A percentile compares a stretch with the other conserved stretches of the same genome.
phyloP scores from a whole-genome alignment of 2,329 filamentous ascomycete genomes.

The Fusarium tuaranense region DNA sequence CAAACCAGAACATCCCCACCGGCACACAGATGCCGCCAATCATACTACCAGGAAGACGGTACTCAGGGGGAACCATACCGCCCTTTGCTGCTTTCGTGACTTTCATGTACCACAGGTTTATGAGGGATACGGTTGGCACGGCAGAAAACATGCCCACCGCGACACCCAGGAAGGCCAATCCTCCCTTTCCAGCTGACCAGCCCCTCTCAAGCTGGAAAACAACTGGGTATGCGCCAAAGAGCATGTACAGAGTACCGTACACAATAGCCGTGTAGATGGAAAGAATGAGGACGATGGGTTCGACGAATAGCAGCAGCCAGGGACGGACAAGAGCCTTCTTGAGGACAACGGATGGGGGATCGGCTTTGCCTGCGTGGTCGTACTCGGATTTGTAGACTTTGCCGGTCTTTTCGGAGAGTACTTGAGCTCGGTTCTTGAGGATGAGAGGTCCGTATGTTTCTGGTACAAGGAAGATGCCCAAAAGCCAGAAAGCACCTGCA shows the following conservation, averaged over 20 bases:
- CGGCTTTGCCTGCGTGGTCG: slow-evolving; percentile 57
- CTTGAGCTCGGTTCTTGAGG: slow-evolving; percentile 63
- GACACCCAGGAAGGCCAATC: slow-evolving; percentile 74
- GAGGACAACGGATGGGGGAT: slow-evolving; percentile 60
- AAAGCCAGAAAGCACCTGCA: slow-evolving; percentile 67
- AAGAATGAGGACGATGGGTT: slow-evolving; percentile 74
- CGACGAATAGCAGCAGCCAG: slow-evolving; percentile 72
- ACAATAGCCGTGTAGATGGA: slow-evolving; percentile 72
- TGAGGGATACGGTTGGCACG: slow-evolving; percentile 62
- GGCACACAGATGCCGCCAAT: slow-evolving; percentile 70
- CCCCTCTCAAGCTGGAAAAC: slow-evolving; percentile 70
- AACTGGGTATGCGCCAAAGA: slow-evolving; percentile 67
- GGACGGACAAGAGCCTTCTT: slow-evolving; percentile 69
- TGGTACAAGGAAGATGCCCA: slow-evolving; percentile 62
- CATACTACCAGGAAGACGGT: slow-evolving; percentile 70
- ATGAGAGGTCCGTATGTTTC: slow-evolving; percentile 71
- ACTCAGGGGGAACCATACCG: slow-evolving; percentile 71
- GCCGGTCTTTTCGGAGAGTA: slow-evolving; percentile 63
- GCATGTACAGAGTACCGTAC: slow-evolving; percentile 66
- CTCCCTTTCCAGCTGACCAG: slow-evolving; percentile 68
- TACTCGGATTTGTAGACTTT: slow-evolving; percentile 65
- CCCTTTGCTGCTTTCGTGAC: slow-evolving; percentile 56
- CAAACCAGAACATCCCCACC: slow-evolving; percentile 73
- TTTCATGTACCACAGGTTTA: slow-evolving; percentile 65
- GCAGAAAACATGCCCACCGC: slow-evolving; percentile 71